Base-by-base conservation (phyloP, 108 stramenopile genomes). In the Aurantiochytrium sp. region DNA sequence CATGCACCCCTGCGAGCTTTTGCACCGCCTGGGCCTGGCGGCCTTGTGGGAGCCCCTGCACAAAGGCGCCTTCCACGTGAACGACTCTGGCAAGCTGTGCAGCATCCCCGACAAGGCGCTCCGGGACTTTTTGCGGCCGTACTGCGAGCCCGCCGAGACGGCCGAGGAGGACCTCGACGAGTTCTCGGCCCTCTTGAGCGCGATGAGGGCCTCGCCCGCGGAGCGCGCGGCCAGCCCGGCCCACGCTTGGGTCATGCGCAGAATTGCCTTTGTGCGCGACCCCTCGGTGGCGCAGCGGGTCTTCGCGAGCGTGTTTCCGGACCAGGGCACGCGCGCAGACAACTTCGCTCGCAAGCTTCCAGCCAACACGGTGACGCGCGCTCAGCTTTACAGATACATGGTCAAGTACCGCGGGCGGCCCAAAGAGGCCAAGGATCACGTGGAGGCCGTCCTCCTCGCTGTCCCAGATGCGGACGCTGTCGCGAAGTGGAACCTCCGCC, bases 371-470 rank as follows among this genome's bases (percentile, higher is more conserved):
- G 45, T 81, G 30, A 48, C 73, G 42, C 39, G 42, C n/a, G 39
- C 45, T 6, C 73, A 81, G 73, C 73, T 81, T 3, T 6, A 24
- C 42, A 12, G 73, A 12, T 48, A 81, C 73, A 48, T 81, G 39
- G 21, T n/a, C 8, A 48, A 41, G 45, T 81, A 48, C 45, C 6
- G 24, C 8, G 73, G 45, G 1, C 73, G 73, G 6, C 73, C 73
- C 10, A 81, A 81, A 30, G 73, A 81, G 32, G 73, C 73, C 73
- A 81, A 81, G 45, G 73, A 81, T 24, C 45, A 81, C 30, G 73
- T 24, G 6, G 42, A 81, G 27, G 45, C 21, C 8, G 45, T 12
- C n/a, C 73, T 81, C 8, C 45, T 81, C n/a, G 42, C 21, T 0
- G 36, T 48, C 24, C 73, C 73, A 19, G 73, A 81, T 48, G n/a